phyloP scores from a whole-genome alignment of 2,329 filamentous ascomycete genomes.

The Colletotrichum ledebouriae region DNA sequence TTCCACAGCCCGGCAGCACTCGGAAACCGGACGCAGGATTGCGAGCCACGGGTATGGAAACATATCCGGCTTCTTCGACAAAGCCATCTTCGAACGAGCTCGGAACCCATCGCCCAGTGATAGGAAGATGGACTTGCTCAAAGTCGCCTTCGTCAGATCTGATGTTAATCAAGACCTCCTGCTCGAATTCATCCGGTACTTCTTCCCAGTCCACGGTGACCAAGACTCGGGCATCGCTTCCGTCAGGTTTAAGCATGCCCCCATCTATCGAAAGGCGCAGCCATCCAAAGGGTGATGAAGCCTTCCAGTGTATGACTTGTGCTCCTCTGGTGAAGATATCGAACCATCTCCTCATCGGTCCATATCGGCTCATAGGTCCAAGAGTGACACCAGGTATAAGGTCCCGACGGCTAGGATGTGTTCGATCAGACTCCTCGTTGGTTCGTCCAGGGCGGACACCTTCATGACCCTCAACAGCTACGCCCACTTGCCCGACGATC shows the following conservation, averaged over 20 bases:
- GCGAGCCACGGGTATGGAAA: constrained; percentile 51
- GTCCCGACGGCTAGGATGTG: constrained; percentile 55
- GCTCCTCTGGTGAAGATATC: constrained; percentile 54
- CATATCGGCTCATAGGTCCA: constrained; percentile 50
- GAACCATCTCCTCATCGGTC: constrained; percentile 50
- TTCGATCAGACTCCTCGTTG: constrained; percentile 68
- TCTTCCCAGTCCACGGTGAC: constrained; percentile 52
- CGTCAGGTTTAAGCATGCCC: constrained; percentile 50
- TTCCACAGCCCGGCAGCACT: constrained; percentile 50
- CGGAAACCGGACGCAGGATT: constrained; percentile 44
- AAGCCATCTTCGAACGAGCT: constrained; percentile 51
- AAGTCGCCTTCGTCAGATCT: constrained; percentile 53
- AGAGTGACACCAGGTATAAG: constrained; percentile 50
- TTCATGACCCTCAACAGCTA: constrained; percentile 51
- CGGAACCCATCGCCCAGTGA: constrained; percentile 47
- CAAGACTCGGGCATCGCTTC: constrained; percentile 49
- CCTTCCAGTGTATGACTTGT: constrained; percentile 49
- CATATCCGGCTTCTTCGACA: constrained; percentile 51
- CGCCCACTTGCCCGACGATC: constrained; percentile 57
- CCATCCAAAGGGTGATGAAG: constrained; percentile 51
- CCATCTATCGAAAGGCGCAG: constrained; percentile 48
- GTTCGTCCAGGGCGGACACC: constrained; percentile 54
- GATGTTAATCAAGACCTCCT: constrained; percentile 56
- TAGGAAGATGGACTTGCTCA: constrained; percentile 52
- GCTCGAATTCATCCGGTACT: constrained; percentile 56